Conservation (phyloP, 352 stramenopile species). For the Phytophthora fragariaefolia region DNA sequence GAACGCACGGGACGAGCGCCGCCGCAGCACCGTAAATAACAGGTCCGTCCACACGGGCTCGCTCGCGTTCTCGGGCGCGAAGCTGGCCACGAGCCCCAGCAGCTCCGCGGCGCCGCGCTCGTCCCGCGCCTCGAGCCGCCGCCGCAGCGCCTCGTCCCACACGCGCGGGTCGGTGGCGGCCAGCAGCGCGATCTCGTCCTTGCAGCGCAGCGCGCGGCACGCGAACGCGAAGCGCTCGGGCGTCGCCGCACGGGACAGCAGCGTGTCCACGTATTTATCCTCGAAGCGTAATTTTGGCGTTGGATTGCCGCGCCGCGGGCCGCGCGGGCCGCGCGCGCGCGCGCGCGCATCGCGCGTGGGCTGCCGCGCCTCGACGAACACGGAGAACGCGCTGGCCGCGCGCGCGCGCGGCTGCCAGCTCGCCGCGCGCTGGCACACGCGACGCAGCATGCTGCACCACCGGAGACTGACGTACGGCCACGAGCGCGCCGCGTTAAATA, state of each 20-base stretch:
- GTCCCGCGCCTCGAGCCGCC: conserved; percentile 55
- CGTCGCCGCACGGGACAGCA: conserved; percentile 45
- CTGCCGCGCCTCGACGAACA: background rate
- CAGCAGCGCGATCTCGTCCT: conserved; percentile 54
- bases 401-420: conserved; percentile 7
- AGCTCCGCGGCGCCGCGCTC: conserved; percentile 53
- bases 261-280: conserved; percentile 42
- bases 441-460: conserved; percentile 36
- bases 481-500: background rate
- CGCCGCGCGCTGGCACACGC: conserved; percentile 17
- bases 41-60: conserved; percentile 73
- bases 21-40: conserved; percentile 74
- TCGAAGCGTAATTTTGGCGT: conserved; percentile 26
- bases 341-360: background rate
- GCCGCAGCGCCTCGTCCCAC: conserved; percentile 71
- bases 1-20: conserved; percentile 39
- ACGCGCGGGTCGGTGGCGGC: conserved; percentile 51
- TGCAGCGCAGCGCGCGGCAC: conserved; percentile 43
- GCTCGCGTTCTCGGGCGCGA: conserved; percentile 55
- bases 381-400: conserved; percentile 9
- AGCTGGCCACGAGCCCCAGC: conserved; percentile 55
- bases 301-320: conserved; percentile 9
- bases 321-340: background rate
- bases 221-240: conserved; percentile 40
- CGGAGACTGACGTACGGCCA: conserved; percentile 17